Evolutionary conservation across 2,329 filamentous ascomycete species (phyloP).

Genomic region (Aciculosporium take): DNA sequence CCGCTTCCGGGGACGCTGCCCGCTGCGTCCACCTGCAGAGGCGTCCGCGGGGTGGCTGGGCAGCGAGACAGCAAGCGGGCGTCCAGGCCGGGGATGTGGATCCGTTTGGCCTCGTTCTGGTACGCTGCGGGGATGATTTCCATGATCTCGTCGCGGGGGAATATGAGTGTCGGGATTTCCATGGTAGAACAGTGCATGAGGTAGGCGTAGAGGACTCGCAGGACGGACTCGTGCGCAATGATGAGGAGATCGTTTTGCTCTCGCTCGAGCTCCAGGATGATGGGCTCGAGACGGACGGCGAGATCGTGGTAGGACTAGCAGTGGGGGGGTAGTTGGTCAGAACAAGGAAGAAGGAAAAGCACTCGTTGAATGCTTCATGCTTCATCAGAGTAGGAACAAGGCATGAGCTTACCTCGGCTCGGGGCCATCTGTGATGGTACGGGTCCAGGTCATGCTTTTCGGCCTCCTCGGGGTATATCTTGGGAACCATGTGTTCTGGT

Average conservation of each 20-base stretch:
- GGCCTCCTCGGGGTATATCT: constrained; percentile 79
- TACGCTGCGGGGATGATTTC: constrained; percentile 97
- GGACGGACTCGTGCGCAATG: constrained; percentile 94
- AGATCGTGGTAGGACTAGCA: constrained; percentile 88
- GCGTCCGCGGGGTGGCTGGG: constrained; percentile 69
- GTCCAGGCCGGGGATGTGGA: constrained; percentile 61
- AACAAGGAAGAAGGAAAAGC: not conserved
- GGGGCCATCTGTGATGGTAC: constrained; percentile 91
- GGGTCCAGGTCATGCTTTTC: constrained; percentile 87
- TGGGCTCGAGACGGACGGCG: constrained; percentile 92
- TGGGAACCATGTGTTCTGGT: constrained; percentile 66
- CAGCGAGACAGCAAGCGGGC: constrained; percentile 59
- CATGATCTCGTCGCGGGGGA: constrained; percentile 93
- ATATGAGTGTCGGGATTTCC: constrained; percentile 84
- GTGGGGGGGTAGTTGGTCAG: not conserved
- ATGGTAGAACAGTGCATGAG: constrained; percentile 96
- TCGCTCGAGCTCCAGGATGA: constrained; percentile 91
- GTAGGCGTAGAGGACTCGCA: constrained; percentile 92
- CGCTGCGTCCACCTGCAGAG: constrained; percentile 37
- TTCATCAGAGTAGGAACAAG: too few relatives aligned
- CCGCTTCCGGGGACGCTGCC: constrained; percentile 17
- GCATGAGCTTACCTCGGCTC: constrained; percentile 61
- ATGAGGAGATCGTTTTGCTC: constrained; percentile 97
- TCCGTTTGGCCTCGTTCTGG: constrained; percentile 86
- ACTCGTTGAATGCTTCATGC: not conserved